Evolutionary conservation across 1,284 basidiomycete species (phyloP).

Genomic region (Ustilago tritici): DNA sequence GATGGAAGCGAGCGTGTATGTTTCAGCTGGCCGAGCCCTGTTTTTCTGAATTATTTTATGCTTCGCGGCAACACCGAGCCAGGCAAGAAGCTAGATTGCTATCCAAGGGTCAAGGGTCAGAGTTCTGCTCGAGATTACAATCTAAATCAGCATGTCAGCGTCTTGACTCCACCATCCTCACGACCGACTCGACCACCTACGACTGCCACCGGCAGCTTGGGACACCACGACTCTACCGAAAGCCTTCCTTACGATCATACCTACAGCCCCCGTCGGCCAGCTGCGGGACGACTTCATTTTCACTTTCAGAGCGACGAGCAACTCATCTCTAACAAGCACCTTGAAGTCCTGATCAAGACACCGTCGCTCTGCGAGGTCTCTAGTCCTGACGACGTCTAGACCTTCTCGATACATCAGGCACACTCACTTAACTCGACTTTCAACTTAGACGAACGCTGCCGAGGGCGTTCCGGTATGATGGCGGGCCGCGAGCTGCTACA

Average conservation of each 20-base stretch:
- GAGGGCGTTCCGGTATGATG: constrained; percentile 12
- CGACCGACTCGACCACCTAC: neutral
- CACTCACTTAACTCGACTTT: neutral
- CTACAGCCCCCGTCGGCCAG: too few relatives aligned
- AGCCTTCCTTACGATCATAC: too few relatives aligned
- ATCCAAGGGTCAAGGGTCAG: neutral
- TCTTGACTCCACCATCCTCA: constrained; percentile 11
- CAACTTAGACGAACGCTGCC: neutral
- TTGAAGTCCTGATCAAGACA: neutral
- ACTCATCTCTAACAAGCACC: too few relatives aligned
- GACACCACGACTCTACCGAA: constrained; percentile 14
- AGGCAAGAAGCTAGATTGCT: neutral
- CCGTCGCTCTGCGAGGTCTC: neutral
- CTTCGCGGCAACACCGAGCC: constrained; percentile 5
- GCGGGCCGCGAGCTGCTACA: constrained; percentile 51
- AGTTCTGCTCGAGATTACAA: neutral
- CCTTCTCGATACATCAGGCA: neutral
- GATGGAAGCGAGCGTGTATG: constrained; percentile 12
- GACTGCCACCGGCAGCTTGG: constrained; percentile 13
- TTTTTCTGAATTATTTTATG: constrained; percentile 1
- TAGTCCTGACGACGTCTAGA: neutral
- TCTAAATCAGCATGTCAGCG: neutral
- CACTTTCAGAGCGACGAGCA: neutral
- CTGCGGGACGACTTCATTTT: neutral
- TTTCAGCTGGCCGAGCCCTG: constrained; percentile 15